phyloP scores from a whole-genome alignment of 2,329 filamentous ascomycete genomes.

The Aspergillus felis region DNA sequence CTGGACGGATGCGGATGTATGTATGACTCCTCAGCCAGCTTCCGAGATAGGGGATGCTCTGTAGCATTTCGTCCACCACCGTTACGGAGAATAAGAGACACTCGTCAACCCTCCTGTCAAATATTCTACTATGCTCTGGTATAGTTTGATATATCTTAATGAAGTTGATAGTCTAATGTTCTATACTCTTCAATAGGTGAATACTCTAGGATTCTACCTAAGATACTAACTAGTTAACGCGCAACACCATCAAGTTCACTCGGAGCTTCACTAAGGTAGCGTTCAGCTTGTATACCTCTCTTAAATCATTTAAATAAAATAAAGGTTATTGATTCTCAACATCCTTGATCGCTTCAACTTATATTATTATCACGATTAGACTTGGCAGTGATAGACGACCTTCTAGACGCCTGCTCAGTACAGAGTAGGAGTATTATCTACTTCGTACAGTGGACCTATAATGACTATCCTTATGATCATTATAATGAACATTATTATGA shows the following conservation, averaged over 20 bases:
- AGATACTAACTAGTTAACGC: not conserved
- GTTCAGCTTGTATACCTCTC: not conserved
- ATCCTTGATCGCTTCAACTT: not conserved
- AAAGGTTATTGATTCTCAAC: not conserved
- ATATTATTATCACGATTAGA: not conserved
- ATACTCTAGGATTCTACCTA: not conserved
- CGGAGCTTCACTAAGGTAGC: not conserved
- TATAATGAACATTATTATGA: not conserved
- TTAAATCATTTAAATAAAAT: not conserved
- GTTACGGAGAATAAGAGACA: not conserved
- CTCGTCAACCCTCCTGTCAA: not conserved
- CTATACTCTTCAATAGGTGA: not conserved
- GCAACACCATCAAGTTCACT: not conserved
- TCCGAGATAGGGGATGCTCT: not conserved
- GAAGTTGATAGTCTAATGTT: not conserved
- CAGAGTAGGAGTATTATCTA: not conserved
- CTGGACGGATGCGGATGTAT: not conserved
- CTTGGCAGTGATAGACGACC: too few species aligned
- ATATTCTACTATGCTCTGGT: not conserved
- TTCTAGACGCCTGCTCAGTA: not conserved
- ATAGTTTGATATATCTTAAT: not conserved
- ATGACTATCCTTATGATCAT: not conserved
- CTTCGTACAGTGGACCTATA: not conserved
- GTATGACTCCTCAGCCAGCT: conserved; percentile 4
- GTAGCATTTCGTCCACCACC: not conserved